phyloP scores from a whole-genome alignment of 495 filamentous ascomycete species.

The Xylaria venustula region DNA sequence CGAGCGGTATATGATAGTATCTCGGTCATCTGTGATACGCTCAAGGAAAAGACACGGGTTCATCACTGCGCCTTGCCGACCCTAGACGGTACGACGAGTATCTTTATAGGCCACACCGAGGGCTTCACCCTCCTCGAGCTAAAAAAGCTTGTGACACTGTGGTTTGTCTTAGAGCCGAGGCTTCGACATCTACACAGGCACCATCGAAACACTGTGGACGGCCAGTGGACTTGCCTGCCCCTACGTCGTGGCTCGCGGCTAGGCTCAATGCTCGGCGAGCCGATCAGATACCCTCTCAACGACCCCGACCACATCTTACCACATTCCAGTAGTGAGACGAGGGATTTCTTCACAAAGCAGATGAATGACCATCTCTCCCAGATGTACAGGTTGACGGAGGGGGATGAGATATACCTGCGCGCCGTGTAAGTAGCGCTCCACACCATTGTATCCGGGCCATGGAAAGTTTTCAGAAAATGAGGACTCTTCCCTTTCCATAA shows the following conservation, averaged over 20 bases:
- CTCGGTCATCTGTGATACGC: neutral
- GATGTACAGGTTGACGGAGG: no score
- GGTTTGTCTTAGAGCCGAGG: neutral
- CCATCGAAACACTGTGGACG: neutral
- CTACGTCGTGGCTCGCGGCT: neutral
- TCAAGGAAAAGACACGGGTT: neutral
- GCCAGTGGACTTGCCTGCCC: neutral
- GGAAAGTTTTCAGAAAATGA: no score
- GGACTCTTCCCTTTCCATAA: no score
- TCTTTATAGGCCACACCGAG: slow-evolving; percentile 1
- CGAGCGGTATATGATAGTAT: neutral
- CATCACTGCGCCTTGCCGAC: neutral
- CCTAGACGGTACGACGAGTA: neutral
- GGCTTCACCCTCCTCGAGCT: neutral
- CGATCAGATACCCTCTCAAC: neutral
- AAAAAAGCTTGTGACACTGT: neutral
- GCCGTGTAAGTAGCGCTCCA: no score
- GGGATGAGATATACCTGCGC: no score
- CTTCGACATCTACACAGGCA: neutral
- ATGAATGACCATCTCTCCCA: neutral
- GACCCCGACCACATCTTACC: neutral
- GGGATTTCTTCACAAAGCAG: neutral
- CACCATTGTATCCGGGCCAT: no score
- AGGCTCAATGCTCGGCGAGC: neutral
- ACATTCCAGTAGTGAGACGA: neutral